Percentiles rank a stretch among this genome's conserved stretches.
Evolutionary conservation across 495 filamentous ascomycete species (phyloP).

Genomic region (Neurospora sp.): DNA sequence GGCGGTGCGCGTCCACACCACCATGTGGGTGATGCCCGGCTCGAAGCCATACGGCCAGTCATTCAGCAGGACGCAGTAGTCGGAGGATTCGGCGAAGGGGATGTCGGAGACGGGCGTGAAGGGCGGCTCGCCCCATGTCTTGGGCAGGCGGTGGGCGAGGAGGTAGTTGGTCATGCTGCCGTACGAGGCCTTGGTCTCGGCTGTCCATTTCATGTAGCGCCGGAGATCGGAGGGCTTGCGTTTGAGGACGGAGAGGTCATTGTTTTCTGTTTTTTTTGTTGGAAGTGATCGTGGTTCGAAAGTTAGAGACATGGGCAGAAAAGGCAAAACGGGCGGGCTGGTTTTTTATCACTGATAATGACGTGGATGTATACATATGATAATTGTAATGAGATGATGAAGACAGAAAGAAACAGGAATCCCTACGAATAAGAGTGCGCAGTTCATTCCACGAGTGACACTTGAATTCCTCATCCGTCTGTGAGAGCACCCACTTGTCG

Average conservation of each 20-base stretch:
- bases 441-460: conserved; percentile 62
- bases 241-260: conserved; percentile 66
- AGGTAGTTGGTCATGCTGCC: conserved; percentile 72
- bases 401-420: conserved; percentile 2
- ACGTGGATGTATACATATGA: neutral
- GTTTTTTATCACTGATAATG: neutral
- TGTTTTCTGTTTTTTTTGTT: conserved; percentile 34
- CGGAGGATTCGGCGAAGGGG: conserved; percentile 60
- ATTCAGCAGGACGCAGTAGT: conserved; percentile 71
- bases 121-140: conserved; percentile 49
- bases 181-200: conserved; percentile 57
- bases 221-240: conserved; percentile 74
- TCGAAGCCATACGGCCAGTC: conserved; percentile 86
- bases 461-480: conserved; percentile 59
- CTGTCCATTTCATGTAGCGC: conserved; percentile 74
- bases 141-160: conserved; percentile 54
- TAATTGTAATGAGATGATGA: neutral
- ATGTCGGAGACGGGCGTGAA: conserved; percentile 40
- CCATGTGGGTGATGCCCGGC: conserved; percentile 60
- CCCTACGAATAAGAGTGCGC: conserved; percentile 53
- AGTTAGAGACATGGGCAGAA: neutral
- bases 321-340: neutral
- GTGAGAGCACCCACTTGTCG: conserved; percentile 55
- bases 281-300: conserved; percentile 8
- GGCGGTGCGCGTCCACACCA: conserved; percentile 53